Evolutionary conservation across 805 yeast genomes (phyloP), one percentile per base, ranked within the genome.

Genomic region (Lipomyces mesembrius): DNA sequence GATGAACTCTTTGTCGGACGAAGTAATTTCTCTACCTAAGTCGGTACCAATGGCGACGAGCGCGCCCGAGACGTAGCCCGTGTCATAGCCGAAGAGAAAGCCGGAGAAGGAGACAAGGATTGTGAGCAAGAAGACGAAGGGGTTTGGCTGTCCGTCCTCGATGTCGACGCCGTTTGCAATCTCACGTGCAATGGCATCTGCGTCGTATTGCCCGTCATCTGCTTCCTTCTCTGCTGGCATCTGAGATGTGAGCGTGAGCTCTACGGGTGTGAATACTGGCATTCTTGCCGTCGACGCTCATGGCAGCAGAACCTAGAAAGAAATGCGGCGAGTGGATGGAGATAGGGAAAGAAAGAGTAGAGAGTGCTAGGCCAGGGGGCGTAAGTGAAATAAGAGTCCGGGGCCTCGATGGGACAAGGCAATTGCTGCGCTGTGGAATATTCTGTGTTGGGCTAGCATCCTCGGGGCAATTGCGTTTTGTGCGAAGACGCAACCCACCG

Each of bases 11-110:
- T 91, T 90, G 72, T 92, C 88, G 58, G 97, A 96, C 65, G 86
- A 84, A 0, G 92, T 81, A 62, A 93, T 82, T 0, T 77, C 74
- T 64, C 83, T 82, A 56, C 83, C 79, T 69, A 94, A 83, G 76
- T 91, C 97, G 4, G 87, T 85, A 12, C 93, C 92, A 59, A 94
- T 87, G 49, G 92, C 87, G 25, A 93, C 97, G 74, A 94, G 82
- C 0, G 98, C 98, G 22, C 96, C 88, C 2, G 98, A 94, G 54
- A 94, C 93, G 79, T 94, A 94, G 72, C 98, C 98, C 0, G 98
- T 94, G 78, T 94, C 99, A 76, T 94, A 94, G 72, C 99, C 99
- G 79, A 94, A 94, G 92, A 94, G 87, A 79, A 93, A 92, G 1
- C 98, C 98, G 0, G 97, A 92, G 69, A 94, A 88, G 7, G 97